Conservation (phyloP, 2,329 filamentous ascomycete genomes). For the Scedosporium aurantiacum region DNA sequence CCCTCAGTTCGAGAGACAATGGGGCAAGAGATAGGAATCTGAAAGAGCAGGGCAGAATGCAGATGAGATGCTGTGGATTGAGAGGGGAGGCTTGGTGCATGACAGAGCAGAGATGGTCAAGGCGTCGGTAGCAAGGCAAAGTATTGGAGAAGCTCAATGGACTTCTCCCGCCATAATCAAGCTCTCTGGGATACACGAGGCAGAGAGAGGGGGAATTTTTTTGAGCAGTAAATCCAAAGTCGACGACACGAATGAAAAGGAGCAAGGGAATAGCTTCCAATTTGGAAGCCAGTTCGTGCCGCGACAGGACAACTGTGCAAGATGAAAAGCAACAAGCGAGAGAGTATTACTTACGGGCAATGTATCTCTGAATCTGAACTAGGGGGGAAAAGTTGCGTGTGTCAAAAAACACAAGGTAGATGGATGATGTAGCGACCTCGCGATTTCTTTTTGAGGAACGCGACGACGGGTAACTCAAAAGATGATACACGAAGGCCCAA, state of each 20-base stretch:
- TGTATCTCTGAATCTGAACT: conserved; percentile 18
- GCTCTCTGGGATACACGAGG: too few relatives aligned
- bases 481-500: conserved; percentile 2
- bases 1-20: too few relatives aligned
- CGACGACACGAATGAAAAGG: background rate
- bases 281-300: background rate
- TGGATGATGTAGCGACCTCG: conserved; percentile 4
- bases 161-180: background rate
- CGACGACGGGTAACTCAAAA: conserved; percentile 3
- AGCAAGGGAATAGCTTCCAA: background rate
- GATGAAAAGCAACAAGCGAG: conserved; percentile 9
- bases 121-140: background rate
- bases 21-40: too few relatives aligned
- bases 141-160: background rate
- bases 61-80: too few relatives aligned
- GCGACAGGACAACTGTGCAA: background rate
- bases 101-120: background rate
- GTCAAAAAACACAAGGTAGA: background rate
- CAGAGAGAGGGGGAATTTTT: background rate
- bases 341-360: conserved; percentile 24
- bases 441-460: conserved; percentile 1
- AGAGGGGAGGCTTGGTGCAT: background rate
- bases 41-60: too few relatives aligned
- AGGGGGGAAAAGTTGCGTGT: conserved; percentile 11
- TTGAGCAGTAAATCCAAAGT: too few relatives aligned